Evolutionary conservation across 2,329 filamentous ascomycete genomes (phyloP), one percentile per base, ranked within the genome.

Genomic region (Emericellopsis cladophorae): DNA sequence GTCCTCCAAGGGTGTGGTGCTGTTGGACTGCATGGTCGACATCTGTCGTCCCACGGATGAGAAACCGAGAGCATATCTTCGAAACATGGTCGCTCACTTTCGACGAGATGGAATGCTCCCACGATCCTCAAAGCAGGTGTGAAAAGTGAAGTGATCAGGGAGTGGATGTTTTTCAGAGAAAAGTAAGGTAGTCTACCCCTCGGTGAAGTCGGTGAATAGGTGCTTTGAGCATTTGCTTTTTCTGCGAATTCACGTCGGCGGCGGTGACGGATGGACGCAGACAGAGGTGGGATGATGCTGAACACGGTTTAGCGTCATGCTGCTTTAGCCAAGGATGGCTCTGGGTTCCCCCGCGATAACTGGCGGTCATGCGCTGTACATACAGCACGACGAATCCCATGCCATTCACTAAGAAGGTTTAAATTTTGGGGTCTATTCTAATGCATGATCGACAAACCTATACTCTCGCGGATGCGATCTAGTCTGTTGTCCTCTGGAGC

Each of bases 1-100:
- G 61, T 95, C 86, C 65, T 94, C 87, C 59, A 95, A 70, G 4
- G 89, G 88, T 4, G 86, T 93, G 50, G 65, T 68, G 40, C 82
- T 83, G 34, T 34, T 39, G 22, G 69, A 70, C 26, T 29, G 26
- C 57, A 72, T 74, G 52, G 69, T 65, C 45, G 70, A 67, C 45
- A 61, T 48, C 54, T 65, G 62, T 52, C 60, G 57, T 49, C 60
- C 68, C 55, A 58, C 64, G 60, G 60, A 67, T 56, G 62, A 68
- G 59, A 66, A 76, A 55, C 77, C 74, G 65, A 68, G 63, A 51
- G 64, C 64, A 64, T 67, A 67, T 52, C 65, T 59, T 57, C 64
- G 64, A 53, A 66, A 62, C 64, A 67, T 67, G 33, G 49, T 29
- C 26, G 26, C 26, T 29, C 26, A 29, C 26, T 29, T 29, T 29